phyloP scores from a whole-genome alignment of 208 protist genomes.

The Trypanosoma mega region DNA sequence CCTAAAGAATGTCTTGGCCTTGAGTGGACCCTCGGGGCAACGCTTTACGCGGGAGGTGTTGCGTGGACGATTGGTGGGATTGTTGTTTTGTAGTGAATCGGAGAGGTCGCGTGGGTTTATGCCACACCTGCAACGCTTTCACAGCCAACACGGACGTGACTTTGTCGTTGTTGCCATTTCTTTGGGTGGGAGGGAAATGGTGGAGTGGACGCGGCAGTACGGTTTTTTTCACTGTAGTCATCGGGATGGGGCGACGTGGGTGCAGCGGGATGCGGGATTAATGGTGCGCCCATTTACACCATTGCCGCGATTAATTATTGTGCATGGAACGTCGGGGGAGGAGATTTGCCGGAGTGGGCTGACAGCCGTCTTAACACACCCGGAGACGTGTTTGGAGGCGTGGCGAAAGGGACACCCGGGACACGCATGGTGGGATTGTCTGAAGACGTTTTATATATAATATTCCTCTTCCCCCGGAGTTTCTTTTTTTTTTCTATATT shows the following conservation, averaged over 20 bases:
- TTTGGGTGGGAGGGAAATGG: slow-evolving; percentile 63
- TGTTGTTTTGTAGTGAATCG: slow-evolving; percentile 81
- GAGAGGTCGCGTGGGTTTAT: slow-evolving; percentile 72
- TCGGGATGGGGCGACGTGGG: slow-evolving; percentile 70
- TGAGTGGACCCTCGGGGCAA: slow-evolving; percentile 58
- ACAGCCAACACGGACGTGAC: slow-evolving; percentile 53
- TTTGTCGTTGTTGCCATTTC: slow-evolving; percentile 77
- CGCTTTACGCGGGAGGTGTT: slow-evolving; percentile 44
- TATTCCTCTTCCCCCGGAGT: not conserved
- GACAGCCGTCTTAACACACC: slow-evolving; percentile 57
- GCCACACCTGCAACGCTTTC: slow-evolving; percentile 47
- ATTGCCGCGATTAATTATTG: slow-evolving; percentile 63
- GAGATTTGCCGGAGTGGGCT: slow-evolving; percentile 66
- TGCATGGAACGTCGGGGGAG: slow-evolving; percentile 59
- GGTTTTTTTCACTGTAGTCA: slow-evolving; percentile 84
- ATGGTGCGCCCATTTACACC: slow-evolving; percentile 43
- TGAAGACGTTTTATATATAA: slow-evolving; percentile 33
- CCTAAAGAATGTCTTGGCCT: slow-evolving; percentile 54
- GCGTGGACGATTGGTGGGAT: slow-evolving; percentile 68
- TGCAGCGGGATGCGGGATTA: slow-evolving; percentile 63
- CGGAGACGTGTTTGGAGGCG: slow-evolving; percentile 62
- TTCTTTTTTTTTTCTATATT: slow-evolving; percentile 8
- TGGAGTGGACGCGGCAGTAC: slow-evolving; percentile 53
- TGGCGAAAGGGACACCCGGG: slow-evolving; percentile 51
- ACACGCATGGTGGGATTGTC: slow-evolving; percentile 38